Evolutionary conservation across 495 filamentous ascomycete species (phyloP), one percentile per base, ranked within the genome.

Genomic region (Hypoxylon rickii): DNA sequence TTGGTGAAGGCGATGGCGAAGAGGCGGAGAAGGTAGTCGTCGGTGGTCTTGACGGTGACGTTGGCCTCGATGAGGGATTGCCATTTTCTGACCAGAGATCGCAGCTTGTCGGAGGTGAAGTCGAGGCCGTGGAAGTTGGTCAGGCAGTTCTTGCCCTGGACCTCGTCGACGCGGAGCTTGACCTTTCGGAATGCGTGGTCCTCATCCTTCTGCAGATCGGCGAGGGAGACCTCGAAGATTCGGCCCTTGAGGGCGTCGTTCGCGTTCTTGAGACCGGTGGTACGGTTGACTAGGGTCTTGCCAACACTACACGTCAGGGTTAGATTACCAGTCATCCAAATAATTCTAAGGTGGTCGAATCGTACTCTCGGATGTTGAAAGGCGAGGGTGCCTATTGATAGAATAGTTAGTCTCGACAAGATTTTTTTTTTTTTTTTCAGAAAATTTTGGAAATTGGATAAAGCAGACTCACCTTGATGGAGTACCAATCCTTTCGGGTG

Each of bases 81-180:
- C 94, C 94, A 98, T 79, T 98, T 98, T 79, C 94, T 92, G 63
- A 98, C 94, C 54, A 98, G 86, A 47, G 94, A 98, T 67, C 94
- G 89, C 63, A 98, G 85, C 85, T 97, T 97, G 86, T 98, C 94
- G 65, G 95, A 97, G 65, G 94, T 98, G 86, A 98, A 97, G 81
- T 98, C 94, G 73, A 98, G 84, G 65, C 94, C 94, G 83, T 98
- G 93, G 88, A 98, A 98, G 85, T 97, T 97, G 80, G 94, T 98
- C 67, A 98, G 83, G 79, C 94, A 98, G 86, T 96, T 98, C 85
- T 96, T 97, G 80, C 94, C 94, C 78, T 98, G 94, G 54, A 98
- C 86, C 78, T 98, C 94, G 70, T 98, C 94, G 65, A 98, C 90
- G 55, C 94, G 86, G 69, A 98, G 89, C 86, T 97, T 97, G 75